phyloP scores from a whole-genome alignment of 2,329 filamentous ascomycete species.

The Botryotinia narcissicola region DNA sequence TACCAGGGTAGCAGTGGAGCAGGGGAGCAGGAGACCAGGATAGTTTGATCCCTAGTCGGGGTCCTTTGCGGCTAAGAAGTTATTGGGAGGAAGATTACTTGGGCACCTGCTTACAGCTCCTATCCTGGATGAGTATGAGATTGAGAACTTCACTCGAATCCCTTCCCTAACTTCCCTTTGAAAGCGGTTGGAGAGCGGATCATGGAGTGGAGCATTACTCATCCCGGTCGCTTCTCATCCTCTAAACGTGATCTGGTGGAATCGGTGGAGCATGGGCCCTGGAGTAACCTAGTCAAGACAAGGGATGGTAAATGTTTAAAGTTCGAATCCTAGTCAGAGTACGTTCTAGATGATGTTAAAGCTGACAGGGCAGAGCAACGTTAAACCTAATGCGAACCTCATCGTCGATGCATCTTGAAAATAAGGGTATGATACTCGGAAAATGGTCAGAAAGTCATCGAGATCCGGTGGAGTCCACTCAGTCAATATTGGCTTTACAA shows the following conservation, averaged over 20 bases:
- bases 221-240: background rate
- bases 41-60: background rate
- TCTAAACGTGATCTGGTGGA: background rate
- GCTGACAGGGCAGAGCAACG: background rate
- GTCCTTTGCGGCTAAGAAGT: background rate
- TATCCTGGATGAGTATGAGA: too few species aligned
- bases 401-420: slow-evolving; percentile 3
- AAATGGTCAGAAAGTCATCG: background rate
- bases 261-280: background rate
- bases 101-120: too few species aligned
- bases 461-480: background rate
- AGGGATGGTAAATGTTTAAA: background rate
- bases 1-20: background rate
- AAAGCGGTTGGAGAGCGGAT: background rate
- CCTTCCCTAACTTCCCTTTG: background rate
- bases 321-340: background rate
- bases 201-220: background rate
- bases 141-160: too few species aligned
- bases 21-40: background rate
- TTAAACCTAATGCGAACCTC: background rate
- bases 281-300: background rate
- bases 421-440: background rate
- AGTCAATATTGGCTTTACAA: background rate
- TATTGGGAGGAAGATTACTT: too few species aligned
- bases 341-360: background rate